Evolutionary conservation across 805 yeast species (phyloP).

Genomic region (Saccharomycopsis microspora): DNA sequence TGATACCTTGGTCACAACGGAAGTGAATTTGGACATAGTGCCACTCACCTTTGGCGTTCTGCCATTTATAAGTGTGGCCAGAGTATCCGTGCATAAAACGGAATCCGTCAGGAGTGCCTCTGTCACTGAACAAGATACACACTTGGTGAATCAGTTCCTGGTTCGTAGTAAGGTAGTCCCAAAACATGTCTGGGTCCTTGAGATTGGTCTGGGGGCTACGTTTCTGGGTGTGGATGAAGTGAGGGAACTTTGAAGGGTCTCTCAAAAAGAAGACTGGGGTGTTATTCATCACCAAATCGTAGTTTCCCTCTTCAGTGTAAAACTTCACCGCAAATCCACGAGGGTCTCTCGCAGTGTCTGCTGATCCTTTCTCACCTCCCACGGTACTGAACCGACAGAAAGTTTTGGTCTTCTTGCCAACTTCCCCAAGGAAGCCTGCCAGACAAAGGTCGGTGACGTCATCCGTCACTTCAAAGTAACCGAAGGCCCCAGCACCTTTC

Average conservation of each 20-base stretch:
- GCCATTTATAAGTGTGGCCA: constrained; percentile 78
- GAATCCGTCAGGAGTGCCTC: constrained; percentile 71
- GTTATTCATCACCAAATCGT: constrained; percentile 67
- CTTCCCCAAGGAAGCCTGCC: constrained; percentile 56
- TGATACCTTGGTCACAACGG: constrained; percentile 50
- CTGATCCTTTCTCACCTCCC: constrained; percentile 58
- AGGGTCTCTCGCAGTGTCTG: constrained; percentile 60
- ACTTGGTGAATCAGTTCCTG: constrained; percentile 71
- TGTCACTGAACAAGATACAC: constrained; percentile 60
- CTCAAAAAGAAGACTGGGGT: constrained; percentile 74
- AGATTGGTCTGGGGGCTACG: constrained; percentile 61
- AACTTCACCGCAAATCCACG: constrained; percentile 58
- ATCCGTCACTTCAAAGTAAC: constrained; percentile 78
- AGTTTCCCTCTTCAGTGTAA: constrained; percentile 56
- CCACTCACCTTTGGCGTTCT: constrained; percentile 67
- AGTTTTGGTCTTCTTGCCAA: constrained; percentile 73
- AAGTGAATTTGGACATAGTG: constrained; percentile 70
- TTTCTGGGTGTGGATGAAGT: constrained; percentile 78
- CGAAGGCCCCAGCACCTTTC: constrained; percentile 87
- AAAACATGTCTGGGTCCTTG: constrained; percentile 72
- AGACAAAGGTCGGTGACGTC: constrained; percentile 65
- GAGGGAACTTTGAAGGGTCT: constrained; percentile 77
- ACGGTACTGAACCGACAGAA: constrained; percentile 62
- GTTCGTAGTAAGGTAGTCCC: constrained; percentile 72
- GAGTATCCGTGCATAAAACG: constrained; percentile 80